Evolutionary conservation across 75 land plant genomes (phyloP).

Genomic region (Cryptomeria japonica): DNA sequence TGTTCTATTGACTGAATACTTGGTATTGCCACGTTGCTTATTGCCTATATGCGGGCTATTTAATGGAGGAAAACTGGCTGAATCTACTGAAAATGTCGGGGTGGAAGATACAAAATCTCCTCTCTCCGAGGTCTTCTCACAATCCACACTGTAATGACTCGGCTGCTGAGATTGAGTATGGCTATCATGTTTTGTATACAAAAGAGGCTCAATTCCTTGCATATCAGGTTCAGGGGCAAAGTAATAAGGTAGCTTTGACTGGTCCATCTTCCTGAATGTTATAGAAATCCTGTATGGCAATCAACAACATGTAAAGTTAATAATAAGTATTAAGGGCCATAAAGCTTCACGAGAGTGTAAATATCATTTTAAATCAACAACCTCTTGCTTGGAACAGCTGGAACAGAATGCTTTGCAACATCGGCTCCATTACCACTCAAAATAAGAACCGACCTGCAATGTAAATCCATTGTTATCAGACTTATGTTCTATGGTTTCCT

Average conservation of each 20-base stretch:
- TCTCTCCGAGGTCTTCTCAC: not conserved
- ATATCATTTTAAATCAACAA: constrained; percentile 11
- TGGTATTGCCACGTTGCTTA: not conserved
- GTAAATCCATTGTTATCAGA: not conserved
- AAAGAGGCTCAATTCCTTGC: constrained; percentile 36
- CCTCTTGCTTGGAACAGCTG: constrained; percentile 86
- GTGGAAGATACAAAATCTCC: not conserved
- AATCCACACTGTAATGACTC: not conserved
- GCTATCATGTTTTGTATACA: not conserved
- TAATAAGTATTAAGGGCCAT: not conserved
- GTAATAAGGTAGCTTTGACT: constrained; percentile 44
- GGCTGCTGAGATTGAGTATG: not conserved
- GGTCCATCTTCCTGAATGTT: constrained; percentile 77
- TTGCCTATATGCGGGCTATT: not conserved
- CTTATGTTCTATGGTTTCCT: not conserved
- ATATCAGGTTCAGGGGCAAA: constrained; percentile 57
- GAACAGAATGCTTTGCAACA: constrained; percentile 91
- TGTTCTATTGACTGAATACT: not conserved
- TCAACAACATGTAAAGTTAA: not conserved
- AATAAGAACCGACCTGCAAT: constrained; percentile 83
- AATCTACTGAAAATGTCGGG: not conserved
- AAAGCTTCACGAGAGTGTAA: not conserved
- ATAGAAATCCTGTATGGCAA: constrained; percentile 59
- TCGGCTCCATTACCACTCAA: constrained; percentile 94
- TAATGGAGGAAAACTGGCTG: constrained; percentile 1